Base-by-base conservation (phyloP, 768 basidiomycete species). In the Rhodocollybia butyracea region DNA sequence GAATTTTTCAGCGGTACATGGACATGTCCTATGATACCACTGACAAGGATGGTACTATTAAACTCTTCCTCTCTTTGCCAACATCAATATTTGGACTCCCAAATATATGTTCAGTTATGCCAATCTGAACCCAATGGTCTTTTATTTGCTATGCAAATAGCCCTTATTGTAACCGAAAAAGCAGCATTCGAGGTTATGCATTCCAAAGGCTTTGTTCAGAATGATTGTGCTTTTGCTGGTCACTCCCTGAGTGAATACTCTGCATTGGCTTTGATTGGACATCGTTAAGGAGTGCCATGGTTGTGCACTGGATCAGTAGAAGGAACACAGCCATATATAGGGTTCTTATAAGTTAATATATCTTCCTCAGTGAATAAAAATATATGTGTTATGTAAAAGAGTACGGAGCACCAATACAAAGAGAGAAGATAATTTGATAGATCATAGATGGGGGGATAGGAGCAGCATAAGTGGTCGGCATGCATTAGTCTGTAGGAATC, bases 171-270 rank as follows among this genome's bases (percentile, higher is more conserved):
- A 52, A 97, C 94, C 3, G 97, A 98, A 72, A 97, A 97, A 71
- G 94, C 97, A 19, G 93, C 95, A 0, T 98, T 98, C 63, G 95
- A 98, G 67, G 97, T 98, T 65, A 93, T 99, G 89, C 92, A 92
- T 60, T 81, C 88, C 56, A 97, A 96, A 71, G 97, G 97, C 38
- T 88, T 96, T 61, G 88, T 99, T 32, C 96, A 97, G 72, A 84
- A 81, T 58, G 85, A 88, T 58, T 94, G 94, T 56, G 88, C 93
- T 1, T 98, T 99, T 65, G 97, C 95, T 13, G 96, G 97, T 55
- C 97, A 99, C 76, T 98, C 96, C 6, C 82, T 99, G 26, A 97
- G 97, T 64, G 97, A 99, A 73, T 99, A 98, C 70, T 98, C 97
- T 39, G 96, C 97, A 2, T 81, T 99, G 4, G 97, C 97, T 2